phyloP scores from a whole-genome alignment of 257 asterid species.

The Echites panduratus region DNA sequence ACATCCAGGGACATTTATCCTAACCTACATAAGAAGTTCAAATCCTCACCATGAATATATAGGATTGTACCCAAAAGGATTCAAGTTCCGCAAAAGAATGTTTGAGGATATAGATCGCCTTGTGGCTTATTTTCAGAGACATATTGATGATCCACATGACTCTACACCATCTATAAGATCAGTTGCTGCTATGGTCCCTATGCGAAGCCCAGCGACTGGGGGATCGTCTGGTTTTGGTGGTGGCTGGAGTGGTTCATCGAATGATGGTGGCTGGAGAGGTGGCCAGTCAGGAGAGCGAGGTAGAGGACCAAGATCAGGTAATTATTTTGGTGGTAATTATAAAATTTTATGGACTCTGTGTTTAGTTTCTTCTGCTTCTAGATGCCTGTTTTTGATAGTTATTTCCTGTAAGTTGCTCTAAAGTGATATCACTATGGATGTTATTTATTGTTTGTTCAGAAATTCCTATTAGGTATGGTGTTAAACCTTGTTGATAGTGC shows the following conservation, averaged over 20 bases:
- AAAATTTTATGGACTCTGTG: background rate
- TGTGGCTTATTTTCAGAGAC: constrained; percentile 85
- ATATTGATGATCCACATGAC: constrained; percentile 76
- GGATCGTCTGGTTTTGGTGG: constrained; percentile 68
- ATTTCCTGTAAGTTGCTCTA: background rate
- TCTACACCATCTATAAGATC: constrained; percentile 69
- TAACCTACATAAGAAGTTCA: constrained; percentile 81
- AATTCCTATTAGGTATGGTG: background rate
- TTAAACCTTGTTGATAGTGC: background rate
- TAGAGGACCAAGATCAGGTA: constrained; percentile 63
- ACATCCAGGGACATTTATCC: constrained; percentile 94
- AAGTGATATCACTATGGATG: background rate
- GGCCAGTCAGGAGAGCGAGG: constrained; percentile 50
- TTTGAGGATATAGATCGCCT: constrained; percentile 86
- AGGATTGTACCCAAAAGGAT: constrained; percentile 88
- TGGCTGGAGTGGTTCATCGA: constrained; percentile 68
- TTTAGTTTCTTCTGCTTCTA: background rate
- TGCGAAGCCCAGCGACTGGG: constrained; percentile 79
- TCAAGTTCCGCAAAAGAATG: constrained; percentile 83
- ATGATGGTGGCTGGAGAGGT: constrained; percentile 70
- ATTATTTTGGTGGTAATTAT: background rate
- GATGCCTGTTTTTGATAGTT: background rate
- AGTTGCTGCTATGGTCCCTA: constrained; percentile 89
- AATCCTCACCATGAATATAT: constrained; percentile 96
- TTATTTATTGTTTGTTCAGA: background rate